Conservation (phyloP, 2,329 filamentous ascomycete genomes). For the Acrodontium crateriforme region DNA sequence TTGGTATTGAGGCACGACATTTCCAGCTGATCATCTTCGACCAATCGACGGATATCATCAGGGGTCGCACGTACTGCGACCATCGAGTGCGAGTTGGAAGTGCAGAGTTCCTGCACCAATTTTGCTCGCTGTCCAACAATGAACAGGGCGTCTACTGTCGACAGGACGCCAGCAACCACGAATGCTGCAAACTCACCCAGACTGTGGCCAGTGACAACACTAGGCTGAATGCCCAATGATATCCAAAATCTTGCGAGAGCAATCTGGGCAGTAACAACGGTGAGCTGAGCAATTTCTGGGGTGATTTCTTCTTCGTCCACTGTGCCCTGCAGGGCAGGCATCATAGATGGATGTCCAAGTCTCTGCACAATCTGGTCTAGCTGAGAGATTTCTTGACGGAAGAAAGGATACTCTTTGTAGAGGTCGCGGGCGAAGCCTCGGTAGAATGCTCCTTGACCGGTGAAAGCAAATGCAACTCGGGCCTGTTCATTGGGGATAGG, state of each 20-base stretch:
- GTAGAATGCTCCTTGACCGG: conserved; percentile 23
- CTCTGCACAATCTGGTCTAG: conserved; percentile 17
- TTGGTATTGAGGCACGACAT: conserved; percentile 17
- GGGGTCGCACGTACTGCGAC: conserved; percentile 9
- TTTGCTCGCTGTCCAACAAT: conserved; percentile 23
- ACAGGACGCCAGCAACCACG: conserved; percentile 21
- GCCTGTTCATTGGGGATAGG: conserved; percentile 3
- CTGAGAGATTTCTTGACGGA: conserved; percentile 18
- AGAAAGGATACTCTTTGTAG: conserved; percentile 16
- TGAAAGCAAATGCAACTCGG: conserved; percentile 24
- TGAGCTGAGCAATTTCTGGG: conserved; percentile 24
- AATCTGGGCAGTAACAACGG: conserved; percentile 27
- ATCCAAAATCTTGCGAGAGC: conserved; percentile 19
- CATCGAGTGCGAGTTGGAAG: conserved; percentile 15
- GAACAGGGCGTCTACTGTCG: conserved; percentile 19
- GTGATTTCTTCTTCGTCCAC: conserved; percentile 5
- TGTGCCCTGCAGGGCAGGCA: conserved; percentile 11
- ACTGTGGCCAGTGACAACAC: conserved; percentile 17
- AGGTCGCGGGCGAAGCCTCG: conserved; percentile 16
- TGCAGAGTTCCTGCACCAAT: conserved; percentile 17
- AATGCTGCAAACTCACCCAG: conserved; percentile 28
- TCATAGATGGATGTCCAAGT: conserved; percentile 20
- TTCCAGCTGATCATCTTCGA: neutral
- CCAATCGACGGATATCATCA: neutral
- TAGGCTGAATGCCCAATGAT: conserved; percentile 17